A percentile compares a stretch with the other conserved stretches of the same genome.
phyloP scores from a whole-genome alignment of 2,329 filamentous ascomycete genomes.

The Sporothrix phasma region DNA sequence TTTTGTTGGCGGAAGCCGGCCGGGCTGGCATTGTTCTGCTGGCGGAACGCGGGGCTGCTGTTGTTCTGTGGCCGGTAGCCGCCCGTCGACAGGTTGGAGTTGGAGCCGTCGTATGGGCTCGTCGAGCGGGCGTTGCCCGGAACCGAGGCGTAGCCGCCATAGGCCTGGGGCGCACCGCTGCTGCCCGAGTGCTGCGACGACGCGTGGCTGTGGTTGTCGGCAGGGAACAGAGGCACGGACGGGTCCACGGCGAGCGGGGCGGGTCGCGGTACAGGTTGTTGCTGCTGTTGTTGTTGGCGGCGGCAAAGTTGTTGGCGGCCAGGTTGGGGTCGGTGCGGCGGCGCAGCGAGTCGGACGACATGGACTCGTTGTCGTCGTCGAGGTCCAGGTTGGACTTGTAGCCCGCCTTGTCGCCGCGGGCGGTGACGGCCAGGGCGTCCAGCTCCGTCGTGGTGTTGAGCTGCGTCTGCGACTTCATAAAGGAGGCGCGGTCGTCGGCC shows the following conservation, averaged over 20 bases:
- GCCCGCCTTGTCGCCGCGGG: slow-evolving; percentile 61
- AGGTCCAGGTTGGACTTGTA: slow-evolving; percentile 53
- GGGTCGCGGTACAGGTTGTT: slow-evolving; percentile 23
- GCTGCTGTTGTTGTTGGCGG: slow-evolving; percentile 8
- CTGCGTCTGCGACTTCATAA: slow-evolving; percentile 79
- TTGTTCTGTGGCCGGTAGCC: slow-evolving; percentile 32
- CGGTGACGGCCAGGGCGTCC: slow-evolving; percentile 72
- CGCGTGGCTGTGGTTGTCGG: slow-evolving; percentile 26
- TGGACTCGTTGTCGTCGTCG: slow-evolving; percentile 62
- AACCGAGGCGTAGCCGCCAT: not conserved
- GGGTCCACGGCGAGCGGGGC: slow-evolving; percentile 39
- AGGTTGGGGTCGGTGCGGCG: slow-evolving; percentile 29
- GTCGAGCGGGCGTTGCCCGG: slow-evolving; percentile 21
- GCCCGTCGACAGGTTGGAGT: slow-evolving; percentile 19
- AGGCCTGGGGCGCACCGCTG: slow-evolving; percentile 13
- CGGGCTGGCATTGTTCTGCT: slow-evolving; percentile 26
- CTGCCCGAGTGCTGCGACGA: slow-evolving; percentile 17
- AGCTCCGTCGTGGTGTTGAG: slow-evolving; percentile 63
- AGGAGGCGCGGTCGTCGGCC: slow-evolving; percentile 79
- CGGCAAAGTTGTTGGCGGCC: not conserved
- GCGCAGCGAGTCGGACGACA: slow-evolving; percentile 48
- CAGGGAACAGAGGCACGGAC: slow-evolving; percentile 42
- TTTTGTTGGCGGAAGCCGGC: slow-evolving; percentile 19
- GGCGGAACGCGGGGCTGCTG: slow-evolving; percentile 26
- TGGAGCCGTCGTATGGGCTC: slow-evolving; percentile 23